Evolutionary conservation across 495 filamentous ascomycete species (phyloP), one percentile per base, ranked within the genome.

Genomic region (Halenospora varia): DNA sequence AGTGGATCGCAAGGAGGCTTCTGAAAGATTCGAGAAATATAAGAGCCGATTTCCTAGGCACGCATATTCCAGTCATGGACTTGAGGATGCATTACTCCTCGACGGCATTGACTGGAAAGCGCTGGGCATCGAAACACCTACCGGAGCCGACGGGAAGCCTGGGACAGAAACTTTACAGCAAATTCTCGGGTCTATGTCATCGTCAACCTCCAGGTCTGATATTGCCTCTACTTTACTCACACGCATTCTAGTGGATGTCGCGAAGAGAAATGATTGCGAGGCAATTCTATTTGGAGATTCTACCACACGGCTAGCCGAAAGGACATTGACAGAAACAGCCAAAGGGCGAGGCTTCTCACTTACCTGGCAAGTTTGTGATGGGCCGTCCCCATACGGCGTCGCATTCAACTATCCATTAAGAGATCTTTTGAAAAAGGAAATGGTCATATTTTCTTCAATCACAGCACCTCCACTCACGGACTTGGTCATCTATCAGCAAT

Each of bases 271-370:
- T 22, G 68, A 62, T n/a, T 93, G 87, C 66, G 78, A 85, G 53
- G 78, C 81, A 18, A 78, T 97, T 23, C 67, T 97, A 0, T 88
- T 93, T 72, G 93, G 90, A 15, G 84, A 94, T 72, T 90, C 83
- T 46, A 95, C 95, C 10, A 97, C 90, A 8, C 80, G 87, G 10
- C 80, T 98, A 20, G 93, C 94, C 2, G 88, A 93, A 62, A 88
- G 88, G 61, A 89, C 90, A 2, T 83, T 98, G 2, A 76, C 89
- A 1, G 88, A 92, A 68, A 89, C 91, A 2, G 91, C 95, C 4
- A 96, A 97, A 71, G 94, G 94, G 0, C 79, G 94, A 2, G 94
- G 92, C 0, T 88, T 86, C 57, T 80, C 86, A 11, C 65, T 97
- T 40, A 91, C 91, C 0, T 91, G 87, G 87, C 82, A 86, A 63